Evolutionary conservation across 2,329 filamentous ascomycete species (phyloP), one percentile per base, ranked within the genome.

Genomic region (Myriosclerotinia duriaeana): DNA sequence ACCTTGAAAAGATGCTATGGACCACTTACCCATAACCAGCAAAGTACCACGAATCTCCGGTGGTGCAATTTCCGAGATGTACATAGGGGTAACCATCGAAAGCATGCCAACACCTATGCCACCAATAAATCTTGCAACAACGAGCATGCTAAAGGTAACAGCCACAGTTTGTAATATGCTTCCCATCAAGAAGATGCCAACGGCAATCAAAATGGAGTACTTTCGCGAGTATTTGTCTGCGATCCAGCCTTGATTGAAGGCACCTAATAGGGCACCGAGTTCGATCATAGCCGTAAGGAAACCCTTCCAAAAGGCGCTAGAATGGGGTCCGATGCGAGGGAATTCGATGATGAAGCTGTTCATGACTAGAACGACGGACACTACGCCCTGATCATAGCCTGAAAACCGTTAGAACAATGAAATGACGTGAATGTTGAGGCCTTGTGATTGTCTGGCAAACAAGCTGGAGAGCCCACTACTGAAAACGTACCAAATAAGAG

Each of bases 161-260:
- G 83, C 79, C 14, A 78, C 81, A 17, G 82, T 83, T 71, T 85
- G 83, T 9, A 85, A 70, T 1, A 80, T 74, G 6, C 81, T 82
- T 0, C 83, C 83, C 48, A 85, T 60, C 0, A 79, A 80, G 69
- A 85, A 85, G 40, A 85, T 78, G 15, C 74, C 69, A 5, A 84
- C 82, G 4, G 81, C 82, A 1, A 84, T 78, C 1, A 83, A 71
- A 36, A 85, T 83, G 3, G 81, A 81, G 69, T 81, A 83, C 62
- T 83, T 82, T 40, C 83, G 77, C 7, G 81, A 84, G 44, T 83
- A 78, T 71, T 79, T 80, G 67, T 85, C 83, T 1, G 82, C 82
- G 52, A 84, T 63, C 52, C 59, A 67, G 22, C 68, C 66, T 11
- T 66, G 62, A 15, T 66, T 68, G 1, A 66, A 22, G 11, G 66